Percentiles rank a stretch among this genome's conserved stretches.
These are phyloP conservation scores for Macrophomina pseudophaseolina DNA, from an alignment of 2,329 filamentous ascomycete species.

Conservation along the genomic window DNA sequence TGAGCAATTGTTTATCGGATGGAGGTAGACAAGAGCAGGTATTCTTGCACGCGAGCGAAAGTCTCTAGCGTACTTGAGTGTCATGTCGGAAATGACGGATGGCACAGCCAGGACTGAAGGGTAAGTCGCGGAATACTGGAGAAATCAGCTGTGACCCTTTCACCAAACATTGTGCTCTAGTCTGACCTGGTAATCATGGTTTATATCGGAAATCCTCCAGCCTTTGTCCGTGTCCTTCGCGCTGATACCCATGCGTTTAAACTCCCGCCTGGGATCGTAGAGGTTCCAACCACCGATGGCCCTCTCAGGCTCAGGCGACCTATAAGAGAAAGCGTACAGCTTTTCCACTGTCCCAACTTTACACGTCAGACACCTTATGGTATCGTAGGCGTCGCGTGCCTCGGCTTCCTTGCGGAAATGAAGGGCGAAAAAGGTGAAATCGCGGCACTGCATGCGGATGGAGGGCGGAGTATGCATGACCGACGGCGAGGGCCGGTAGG, in stretches of 20 bases:
- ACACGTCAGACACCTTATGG: constrained; percentile 79
- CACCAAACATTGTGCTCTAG: not conserved
- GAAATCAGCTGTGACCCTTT: not conserved
- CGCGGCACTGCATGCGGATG: constrained; percentile 85
- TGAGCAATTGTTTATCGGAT: constrained; percentile 94
- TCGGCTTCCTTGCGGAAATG: constrained; percentile 77
- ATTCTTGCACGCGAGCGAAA: constrained; percentile 90
- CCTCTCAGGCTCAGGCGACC: constrained; percentile 73
- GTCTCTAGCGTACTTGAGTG: constrained; percentile 87
- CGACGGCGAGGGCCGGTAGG: constrained; percentile 73
- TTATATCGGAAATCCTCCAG: constrained; percentile 91
- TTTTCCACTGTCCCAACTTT: constrained; percentile 83
- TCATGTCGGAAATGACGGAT: constrained; percentile 91
- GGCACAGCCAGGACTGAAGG: constrained; percentile 85
- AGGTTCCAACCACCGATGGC: constrained; percentile 79
- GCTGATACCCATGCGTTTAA: constrained; percentile 83
- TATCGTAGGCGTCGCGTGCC: constrained; percentile 86
- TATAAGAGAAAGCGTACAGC: constrained; percentile 88
- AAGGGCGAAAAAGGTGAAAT: constrained; percentile 93
- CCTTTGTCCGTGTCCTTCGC: constrained; percentile 77
- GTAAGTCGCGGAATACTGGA: constrained; percentile 85
- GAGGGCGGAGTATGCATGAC: constrained; percentile 74
- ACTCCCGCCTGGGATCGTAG: constrained; percentile 87
- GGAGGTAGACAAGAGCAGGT: constrained; percentile 90
- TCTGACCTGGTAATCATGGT: constrained; percentile 75